Percentiles rank a stretch among this genome's conserved stretches.
These are phyloP conservation scores for Teratosphaeria nubilosa DNA, from an alignment of 2,329 filamentous ascomycete genomes.

Conservation along the genomic window DNA sequence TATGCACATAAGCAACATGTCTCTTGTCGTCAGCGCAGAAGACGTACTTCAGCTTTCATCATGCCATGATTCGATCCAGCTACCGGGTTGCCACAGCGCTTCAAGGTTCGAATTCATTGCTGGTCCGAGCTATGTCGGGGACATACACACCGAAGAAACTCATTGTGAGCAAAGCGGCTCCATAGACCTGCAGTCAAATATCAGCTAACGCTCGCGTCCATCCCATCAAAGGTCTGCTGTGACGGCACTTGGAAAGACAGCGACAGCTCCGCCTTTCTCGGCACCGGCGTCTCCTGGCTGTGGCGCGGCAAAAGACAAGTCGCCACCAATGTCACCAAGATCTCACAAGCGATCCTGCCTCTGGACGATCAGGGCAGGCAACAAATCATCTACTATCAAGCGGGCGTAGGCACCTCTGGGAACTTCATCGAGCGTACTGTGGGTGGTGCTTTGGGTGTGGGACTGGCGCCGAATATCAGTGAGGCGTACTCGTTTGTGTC, in stretches of 20 bases:
- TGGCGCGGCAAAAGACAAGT: neutral
- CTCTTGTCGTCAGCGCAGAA: neutral
- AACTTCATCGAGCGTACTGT: conserved; percentile 10
- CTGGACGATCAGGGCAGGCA: conserved; percentile 10
- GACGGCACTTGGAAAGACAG: neutral
- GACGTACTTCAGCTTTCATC: neutral
- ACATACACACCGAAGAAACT: neutral
- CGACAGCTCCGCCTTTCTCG: neutral
- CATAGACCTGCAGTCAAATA: neutral
- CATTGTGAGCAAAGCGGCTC: neutral
- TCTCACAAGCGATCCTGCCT: conserved; percentile 14
- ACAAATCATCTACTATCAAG: conserved; percentile 23
- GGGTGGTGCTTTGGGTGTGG: conserved; percentile 17
- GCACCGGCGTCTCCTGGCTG: neutral
- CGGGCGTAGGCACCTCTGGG: conserved; percentile 14
- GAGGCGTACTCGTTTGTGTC: conserved; percentile 53
- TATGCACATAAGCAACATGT: neutral
- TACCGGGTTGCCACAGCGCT: neutral
- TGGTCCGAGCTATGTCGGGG: neutral
- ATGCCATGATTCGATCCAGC: neutral
- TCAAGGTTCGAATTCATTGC: neutral
- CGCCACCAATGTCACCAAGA: conserved; percentile 14
- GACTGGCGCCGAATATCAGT: conserved; percentile 38
- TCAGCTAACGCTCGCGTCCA: neutral
- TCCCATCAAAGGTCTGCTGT: neutral